These are phyloP conservation scores for Platanus orientalis DNA, from an alignment of 164 flowering plant species.

Conservation along the genomic window DNA sequence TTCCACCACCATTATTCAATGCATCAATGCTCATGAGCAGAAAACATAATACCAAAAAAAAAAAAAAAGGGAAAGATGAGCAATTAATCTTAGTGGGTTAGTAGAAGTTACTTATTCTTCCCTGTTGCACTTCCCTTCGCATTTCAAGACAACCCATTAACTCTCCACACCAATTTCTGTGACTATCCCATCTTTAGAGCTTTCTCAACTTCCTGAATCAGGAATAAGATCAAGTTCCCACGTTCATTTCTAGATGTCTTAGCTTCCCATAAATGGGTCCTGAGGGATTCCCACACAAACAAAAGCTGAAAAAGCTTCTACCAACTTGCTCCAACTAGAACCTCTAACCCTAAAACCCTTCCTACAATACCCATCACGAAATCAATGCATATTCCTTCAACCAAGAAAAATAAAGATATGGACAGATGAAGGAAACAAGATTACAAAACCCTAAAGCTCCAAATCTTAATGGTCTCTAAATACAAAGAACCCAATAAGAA, in stretches of 20 bases:
- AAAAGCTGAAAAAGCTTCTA: constrained; percentile 7
- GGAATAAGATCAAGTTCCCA: constrained; percentile 31
- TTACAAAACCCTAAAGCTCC: constrained; percentile 8
- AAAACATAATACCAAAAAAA: background rate
- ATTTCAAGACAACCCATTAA: constrained; percentile 5
- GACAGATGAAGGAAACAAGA: constrained; percentile 1
- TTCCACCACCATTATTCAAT: background rate
- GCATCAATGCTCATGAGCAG: background rate
- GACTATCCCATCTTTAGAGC: background rate
- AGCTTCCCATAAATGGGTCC: constrained; percentile 14
- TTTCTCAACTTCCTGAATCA: constrained; percentile 6
- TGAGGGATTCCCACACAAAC: constrained; percentile 14
- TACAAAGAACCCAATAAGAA: constrained; percentile 14
- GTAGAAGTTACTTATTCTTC: background rate
- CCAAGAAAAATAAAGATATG: constrained; percentile 4
- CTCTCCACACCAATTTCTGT: background rate
- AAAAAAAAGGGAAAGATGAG: background rate
- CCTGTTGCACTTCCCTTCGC: constrained; percentile 1
- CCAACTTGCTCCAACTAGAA: constrained; percentile 13
- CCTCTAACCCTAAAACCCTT: constrained; percentile 17
- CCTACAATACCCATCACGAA: background rate
- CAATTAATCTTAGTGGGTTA: constrained; percentile 2
- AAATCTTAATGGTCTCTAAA: constrained; percentile 7
- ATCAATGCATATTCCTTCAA: constrained; percentile 1
- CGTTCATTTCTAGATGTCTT: constrained; percentile 19